Base-by-base conservation (phyloP, 805 yeast genomes). In the Yamadazyma phyllophila region DNA sequence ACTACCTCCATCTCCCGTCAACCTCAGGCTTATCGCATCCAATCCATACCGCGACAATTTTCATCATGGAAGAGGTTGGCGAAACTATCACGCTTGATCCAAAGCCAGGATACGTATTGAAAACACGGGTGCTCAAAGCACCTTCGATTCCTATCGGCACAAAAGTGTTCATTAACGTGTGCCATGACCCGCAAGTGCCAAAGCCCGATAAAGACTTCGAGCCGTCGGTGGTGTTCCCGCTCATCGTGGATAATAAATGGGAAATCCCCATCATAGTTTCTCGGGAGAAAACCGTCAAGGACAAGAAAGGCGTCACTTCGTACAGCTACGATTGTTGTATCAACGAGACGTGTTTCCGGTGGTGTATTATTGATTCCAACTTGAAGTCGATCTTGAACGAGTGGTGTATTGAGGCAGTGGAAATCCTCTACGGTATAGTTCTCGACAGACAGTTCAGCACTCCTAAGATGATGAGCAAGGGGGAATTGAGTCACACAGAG, bases 321-420 rank as follows among this genome's bases (percentile, higher is more conserved):
- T 65, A 76, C 36, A 90, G 88, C 1, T 80, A 80, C 55, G 97
- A 90, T 61, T 90, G 97, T 62, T 82, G 91, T 39, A 77, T 89
- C 47, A 82, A 88, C 58, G 73, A 79, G 7, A 66, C 65, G 30
- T 80, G 90, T 40, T 74, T 83, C 66, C 66, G 69, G 36, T 83
- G 91, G 84, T 74, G 83, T 27, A 70, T 77, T 36, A 54, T 74
- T 34, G 84, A 83, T 51, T 53, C 66, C 1, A 85, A 85, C 41
- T 70, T 89, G 45, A 71, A 81, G 48, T 73, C 80, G 39, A 83
- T 89, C 11, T 60, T 88, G 40, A 77, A 85, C 6, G 96, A 88
- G 59, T 88, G 96, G 85, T 84, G 96, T 56, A 61, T 89, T 34
- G 96, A 88, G 58, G 77, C 90, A 9, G 80, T 87, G 2, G 96